A percentile compares a stretch with the other conserved stretches of the same genome.
Conservation (phyloP, 768 basidiomycete species). For the Lentinus brumalis region DNA sequence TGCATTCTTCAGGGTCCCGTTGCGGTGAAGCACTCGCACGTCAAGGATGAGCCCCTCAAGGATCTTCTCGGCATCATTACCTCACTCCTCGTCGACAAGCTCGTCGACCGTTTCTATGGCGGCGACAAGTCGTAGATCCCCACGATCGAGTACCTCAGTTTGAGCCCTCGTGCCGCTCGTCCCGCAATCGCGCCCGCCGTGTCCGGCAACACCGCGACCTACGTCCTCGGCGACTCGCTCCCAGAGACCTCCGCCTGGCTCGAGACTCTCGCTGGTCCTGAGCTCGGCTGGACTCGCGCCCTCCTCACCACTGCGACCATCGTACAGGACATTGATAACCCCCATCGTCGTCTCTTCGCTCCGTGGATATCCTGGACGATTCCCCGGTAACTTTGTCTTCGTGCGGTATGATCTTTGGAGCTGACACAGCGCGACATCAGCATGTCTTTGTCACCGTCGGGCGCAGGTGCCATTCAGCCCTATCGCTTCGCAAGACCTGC, state of each 20-base stretch:
- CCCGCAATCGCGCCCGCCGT: constrained; percentile 43
- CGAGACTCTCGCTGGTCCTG: constrained; percentile 82
- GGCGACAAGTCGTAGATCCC: constrained; percentile 80
- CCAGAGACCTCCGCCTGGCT: constrained; percentile 82
- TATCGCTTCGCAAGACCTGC: too few species aligned
- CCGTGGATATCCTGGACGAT: too few species aligned
- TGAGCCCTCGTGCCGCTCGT: constrained; percentile 33
- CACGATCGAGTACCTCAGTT: constrained; percentile 78
- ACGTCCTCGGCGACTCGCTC: constrained; percentile 49
- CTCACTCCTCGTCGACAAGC: constrained; percentile 69
- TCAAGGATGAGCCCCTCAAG: constrained; percentile 93
- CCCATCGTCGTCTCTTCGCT: too few species aligned
- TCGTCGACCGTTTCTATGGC: constrained; percentile 76
- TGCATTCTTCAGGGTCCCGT: constrained; percentile 98
- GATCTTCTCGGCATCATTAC: constrained; percentile 91
- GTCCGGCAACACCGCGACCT: constrained; percentile 46
- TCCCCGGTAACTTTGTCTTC: too few species aligned
- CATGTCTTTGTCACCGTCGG: too few species aligned
- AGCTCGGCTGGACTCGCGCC: too few species aligned
- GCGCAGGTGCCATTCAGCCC: too few species aligned
- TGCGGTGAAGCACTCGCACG: constrained; percentile 82
- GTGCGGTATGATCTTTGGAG: too few species aligned
- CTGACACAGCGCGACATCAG: too few species aligned
- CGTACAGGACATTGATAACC: constrained; percentile 92
- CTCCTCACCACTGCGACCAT: constrained; percentile 79